Conservation (phyloP, 495 filamentous ascomycete genomes). For the Penicillium coprophilum region DNA sequence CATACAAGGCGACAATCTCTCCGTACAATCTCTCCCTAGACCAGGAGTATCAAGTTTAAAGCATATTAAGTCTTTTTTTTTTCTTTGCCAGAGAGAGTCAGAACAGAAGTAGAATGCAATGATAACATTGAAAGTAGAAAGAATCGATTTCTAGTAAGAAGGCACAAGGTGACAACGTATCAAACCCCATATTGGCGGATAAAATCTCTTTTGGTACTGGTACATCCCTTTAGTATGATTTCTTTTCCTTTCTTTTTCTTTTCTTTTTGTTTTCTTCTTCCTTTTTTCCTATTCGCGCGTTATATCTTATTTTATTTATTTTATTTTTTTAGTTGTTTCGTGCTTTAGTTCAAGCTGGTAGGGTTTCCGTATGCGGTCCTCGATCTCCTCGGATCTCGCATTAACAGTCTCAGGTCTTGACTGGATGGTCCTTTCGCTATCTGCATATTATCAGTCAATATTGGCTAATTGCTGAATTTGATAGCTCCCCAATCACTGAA, state of each 20-base stretch:
- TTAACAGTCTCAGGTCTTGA: slow-evolving; percentile 6
- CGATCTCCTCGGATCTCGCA: not conserved
- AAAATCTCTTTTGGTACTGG: not conserved
- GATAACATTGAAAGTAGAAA: no score
- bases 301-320: not conserved
- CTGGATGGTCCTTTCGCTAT: slow-evolving; percentile 9
- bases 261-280: not conserved
- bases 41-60: not conserved
- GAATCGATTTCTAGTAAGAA: no score
- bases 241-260: not conserved
- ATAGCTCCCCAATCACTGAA: slow-evolving; percentile 11
- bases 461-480: slow-evolving; percentile 4
- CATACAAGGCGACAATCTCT: not conserved
- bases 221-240: not conserved
- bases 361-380: not conserved
- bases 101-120: not conserved
- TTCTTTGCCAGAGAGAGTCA: not conserved
- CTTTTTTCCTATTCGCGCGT: not conserved
- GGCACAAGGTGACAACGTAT: no score
- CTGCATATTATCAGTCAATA: slow-evolving; percentile 11
- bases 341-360: not conserved
- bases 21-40: not conserved
- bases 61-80: not conserved
- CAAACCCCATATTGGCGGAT: no score
- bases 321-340: not conserved